Conservation (phyloP, 257 asterid species). For the Handroanthus guayacan region DNA sequence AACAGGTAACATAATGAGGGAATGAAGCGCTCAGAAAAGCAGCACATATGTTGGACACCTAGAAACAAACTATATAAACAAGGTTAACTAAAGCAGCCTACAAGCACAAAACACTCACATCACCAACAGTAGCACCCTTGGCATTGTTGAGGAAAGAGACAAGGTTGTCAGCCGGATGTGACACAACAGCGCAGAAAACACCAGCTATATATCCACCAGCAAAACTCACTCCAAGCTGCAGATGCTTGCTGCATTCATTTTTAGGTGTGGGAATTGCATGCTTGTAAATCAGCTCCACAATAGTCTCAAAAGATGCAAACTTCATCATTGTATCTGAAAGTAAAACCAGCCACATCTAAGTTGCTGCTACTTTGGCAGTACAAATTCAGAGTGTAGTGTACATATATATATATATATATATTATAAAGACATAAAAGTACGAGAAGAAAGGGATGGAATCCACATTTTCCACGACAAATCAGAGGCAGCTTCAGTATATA, state of each 20-base stretch:
- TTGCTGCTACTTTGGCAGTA: neutral
- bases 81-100: neutral
- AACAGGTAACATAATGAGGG: neutral
- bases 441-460: neutral
- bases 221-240: conserved; percentile 90
- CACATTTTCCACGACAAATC: neutral
- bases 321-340: conserved; percentile 93
- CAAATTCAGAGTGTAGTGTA: neutral
- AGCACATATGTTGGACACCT: neutral
- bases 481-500: neutral
- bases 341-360: conserved; percentile 16
- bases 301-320: conserved; percentile 87
- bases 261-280: conserved; percentile 79
- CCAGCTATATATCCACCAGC: conserved; percentile 95
- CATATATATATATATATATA: neutral
- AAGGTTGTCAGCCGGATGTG: conserved; percentile 93
- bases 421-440: too few species aligned
- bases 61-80: neutral
- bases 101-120: conserved; percentile 55
- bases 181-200: conserved; percentile 81
- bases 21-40: neutral
- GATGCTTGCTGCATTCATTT: conserved; percentile 70
- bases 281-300: conserved; percentile 77
- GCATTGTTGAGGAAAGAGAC: conserved; percentile 94
- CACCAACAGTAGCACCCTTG: conserved; percentile 91